Base-by-base conservation (phyloP, 1,284 basidiomycete species). In the Apiotrichum sp. region DNA sequence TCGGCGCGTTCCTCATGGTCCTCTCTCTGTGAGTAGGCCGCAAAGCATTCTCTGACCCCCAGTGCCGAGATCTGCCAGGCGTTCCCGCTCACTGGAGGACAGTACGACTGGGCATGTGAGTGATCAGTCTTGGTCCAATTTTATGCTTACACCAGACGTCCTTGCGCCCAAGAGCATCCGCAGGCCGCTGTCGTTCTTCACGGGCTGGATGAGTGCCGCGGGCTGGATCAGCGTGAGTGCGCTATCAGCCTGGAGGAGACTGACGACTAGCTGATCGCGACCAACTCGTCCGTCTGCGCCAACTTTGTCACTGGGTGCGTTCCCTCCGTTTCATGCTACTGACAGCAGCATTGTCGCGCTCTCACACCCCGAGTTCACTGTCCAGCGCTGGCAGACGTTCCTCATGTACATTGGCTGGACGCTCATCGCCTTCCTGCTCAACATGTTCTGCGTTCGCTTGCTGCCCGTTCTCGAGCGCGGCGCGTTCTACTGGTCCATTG, bases 91-190 rank as follows among this genome's bases (percentile, higher is more conserved):
- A 60, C 69, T 0, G 73, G 72, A 0, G 74, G 75, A 1, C 75
- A 74, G 52, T 73, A 74, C 52, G 72, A 76, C 56, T 75, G 71
- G 68, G 45, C 56, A 2, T 60, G 47, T 53, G 32, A 38, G 55
- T 44, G 9, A 4, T 0, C 22, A 16, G 31, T 11, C 2, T 5
- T 13, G 36, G 36, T 38, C 36, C 9, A 8, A 8, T 6, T 34
- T 6, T 8, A 47, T 3, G 29, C 41, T 51, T 22, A 51, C 50
- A 35, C 7, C 31, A 52, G 53, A 62, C 41, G 43, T 61, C 10
- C 65, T 74, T 2, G 58, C 68, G 0, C 70, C 73, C 4, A 48
- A 60, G 6, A 43, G 56, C 1, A 47, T 53, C 34, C 54, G 59
- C 4, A 58, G 57, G n/a, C 41, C 42, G 0, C 47, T 68, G 2